Evolutionary conservation across 352 stramenopile species (phyloP).

Genomic region (Globisporangium nagaii): DNA sequence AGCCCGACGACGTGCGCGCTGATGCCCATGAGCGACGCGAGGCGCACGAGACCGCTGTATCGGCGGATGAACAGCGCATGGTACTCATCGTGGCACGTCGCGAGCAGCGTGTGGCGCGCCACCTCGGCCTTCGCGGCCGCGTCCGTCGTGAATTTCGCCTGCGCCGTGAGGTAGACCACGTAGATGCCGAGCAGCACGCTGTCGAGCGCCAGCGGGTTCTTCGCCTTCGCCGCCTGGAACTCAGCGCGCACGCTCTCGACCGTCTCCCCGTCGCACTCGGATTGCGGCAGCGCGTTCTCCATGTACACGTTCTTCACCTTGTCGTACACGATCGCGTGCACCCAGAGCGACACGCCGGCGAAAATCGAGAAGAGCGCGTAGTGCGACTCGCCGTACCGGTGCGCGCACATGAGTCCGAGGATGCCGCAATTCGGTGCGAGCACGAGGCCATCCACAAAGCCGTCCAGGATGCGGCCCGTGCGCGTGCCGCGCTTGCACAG

Average conservation of each 20-base stretch:
- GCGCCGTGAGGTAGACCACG: constrained; percentile 62
- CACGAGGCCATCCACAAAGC: constrained; percentile 68
- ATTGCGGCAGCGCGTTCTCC: constrained; percentile 75
- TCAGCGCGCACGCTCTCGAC: constrained; percentile 75
- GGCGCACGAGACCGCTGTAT: constrained; percentile 53
- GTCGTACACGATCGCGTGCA: constrained; percentile 81
- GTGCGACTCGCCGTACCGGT: constrained; percentile 44
- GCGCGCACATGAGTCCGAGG: constrained; percentile 41
- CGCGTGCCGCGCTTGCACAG: constrained; percentile 78
- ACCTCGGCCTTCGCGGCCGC: constrained; percentile 52
- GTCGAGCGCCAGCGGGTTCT: constrained; percentile 59
- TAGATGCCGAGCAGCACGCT: constrained; percentile 75
- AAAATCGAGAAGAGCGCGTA: constrained; percentile 53
- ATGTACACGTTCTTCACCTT: constrained; percentile 88
- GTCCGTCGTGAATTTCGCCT: constrained; percentile 63
- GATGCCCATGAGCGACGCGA: constrained; percentile 81
- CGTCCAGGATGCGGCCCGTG: constrained; percentile 76
- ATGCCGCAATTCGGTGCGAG: constrained; percentile 71
- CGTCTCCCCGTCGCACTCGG: constrained; percentile 74
- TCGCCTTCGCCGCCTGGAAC: constrained; percentile 50
- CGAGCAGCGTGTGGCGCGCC: constrained; percentile 48
- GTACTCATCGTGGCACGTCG: constrained; percentile 60
- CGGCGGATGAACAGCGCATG: constrained; percentile 48
- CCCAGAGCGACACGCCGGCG: constrained; percentile 65
- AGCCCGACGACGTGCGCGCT: constrained; percentile 66